phyloP scores from a whole-genome alignment of 2,329 filamentous ascomycete genomes.

The Ceratocystiopsis brevicomis region DNA sequence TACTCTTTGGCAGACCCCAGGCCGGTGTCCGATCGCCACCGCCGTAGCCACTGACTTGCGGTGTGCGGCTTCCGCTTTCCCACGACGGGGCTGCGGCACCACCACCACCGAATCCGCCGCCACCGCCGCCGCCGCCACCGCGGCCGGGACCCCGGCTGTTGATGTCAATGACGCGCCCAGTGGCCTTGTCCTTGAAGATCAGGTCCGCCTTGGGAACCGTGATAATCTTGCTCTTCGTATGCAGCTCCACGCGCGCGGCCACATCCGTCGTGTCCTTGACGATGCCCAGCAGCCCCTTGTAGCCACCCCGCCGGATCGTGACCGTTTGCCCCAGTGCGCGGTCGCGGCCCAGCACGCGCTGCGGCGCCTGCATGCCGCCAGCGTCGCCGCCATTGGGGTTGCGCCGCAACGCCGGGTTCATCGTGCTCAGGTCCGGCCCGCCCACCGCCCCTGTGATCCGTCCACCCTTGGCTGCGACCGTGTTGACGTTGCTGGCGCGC shows the following conservation, averaged over 20 bases:
- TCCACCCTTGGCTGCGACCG: constrained; percentile 85
- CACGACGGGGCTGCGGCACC: constrained; percentile 28
- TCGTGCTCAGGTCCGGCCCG: constrained; percentile 67
- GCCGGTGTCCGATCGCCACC: constrained; percentile 55
- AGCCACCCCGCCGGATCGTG: constrained; percentile 66
- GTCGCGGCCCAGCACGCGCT: constrained; percentile 63
- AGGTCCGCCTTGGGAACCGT: constrained; percentile 66
- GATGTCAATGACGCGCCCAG: constrained; percentile 60
- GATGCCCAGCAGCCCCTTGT: constrained; percentile 85
- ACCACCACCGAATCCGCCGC: constrained; percentile 13
- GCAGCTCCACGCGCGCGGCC: constrained; percentile 74
- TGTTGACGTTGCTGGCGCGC: constrained; percentile 67
- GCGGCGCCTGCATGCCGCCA: constrained; percentile 43
- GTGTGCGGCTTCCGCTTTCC: constrained; percentile 50
- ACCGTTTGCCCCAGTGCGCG: constrained; percentile 80
- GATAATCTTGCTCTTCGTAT: constrained; percentile 84
- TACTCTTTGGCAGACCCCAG: constrained; percentile 49
- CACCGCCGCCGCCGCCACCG: constrained; percentile 11
- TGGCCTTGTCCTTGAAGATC: constrained; percentile 69
- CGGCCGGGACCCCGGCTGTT: constrained; percentile 22
- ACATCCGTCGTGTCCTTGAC: constrained; percentile 86
- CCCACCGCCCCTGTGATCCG: constrained; percentile 40
- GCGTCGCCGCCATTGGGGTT: constrained; percentile 37
- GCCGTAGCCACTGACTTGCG: constrained; percentile 36
- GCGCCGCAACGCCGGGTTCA: constrained; percentile 79